phyloP scores from a whole-genome alignment of 2,329 filamentous ascomycete genomes.

The Parascedosporium putredinis region DNA sequence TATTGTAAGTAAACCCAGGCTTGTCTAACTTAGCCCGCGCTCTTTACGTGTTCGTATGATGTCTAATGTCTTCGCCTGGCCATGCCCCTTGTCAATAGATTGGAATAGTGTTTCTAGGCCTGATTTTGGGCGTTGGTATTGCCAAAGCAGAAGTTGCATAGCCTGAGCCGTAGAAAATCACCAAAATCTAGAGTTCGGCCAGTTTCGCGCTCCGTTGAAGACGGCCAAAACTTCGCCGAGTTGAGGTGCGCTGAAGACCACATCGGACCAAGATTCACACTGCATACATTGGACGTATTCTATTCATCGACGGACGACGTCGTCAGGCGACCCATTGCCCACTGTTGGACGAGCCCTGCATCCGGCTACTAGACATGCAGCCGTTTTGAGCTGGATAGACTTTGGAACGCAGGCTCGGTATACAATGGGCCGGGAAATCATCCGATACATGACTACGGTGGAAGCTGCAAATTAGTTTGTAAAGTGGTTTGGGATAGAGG shows the following conservation, averaged over 20 bases:
- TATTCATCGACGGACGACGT: too few relatives aligned
- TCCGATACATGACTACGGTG: not conserved
- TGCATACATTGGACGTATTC: too few relatives aligned
- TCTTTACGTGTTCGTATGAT: not conserved
- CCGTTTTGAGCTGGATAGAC: too few relatives aligned
- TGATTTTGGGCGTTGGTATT: not conserved
- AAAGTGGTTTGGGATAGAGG: not conserved
- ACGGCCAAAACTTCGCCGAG: too few relatives aligned
- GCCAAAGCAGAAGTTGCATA: not conserved
- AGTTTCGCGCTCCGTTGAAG: too few relatives aligned
- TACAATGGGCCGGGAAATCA: not conserved
- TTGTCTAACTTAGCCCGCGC: not conserved
- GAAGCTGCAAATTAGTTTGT: not conserved
- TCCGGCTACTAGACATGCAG: too few relatives aligned
- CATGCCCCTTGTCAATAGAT: not conserved
- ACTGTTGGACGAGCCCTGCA: too few relatives aligned
- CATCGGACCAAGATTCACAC: too few relatives aligned
- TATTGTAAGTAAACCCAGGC: not conserved
- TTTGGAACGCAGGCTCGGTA: not conserved
- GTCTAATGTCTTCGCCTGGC: not conserved
- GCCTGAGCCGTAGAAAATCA: too few relatives aligned
- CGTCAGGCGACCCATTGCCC: too few relatives aligned
- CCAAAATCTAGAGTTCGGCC: too few relatives aligned
- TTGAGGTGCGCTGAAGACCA: too few relatives aligned
- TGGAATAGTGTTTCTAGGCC: not conserved